Conservation (phyloP, 306 rosid genomes). For the Pachyrhizus erosus region DNA sequence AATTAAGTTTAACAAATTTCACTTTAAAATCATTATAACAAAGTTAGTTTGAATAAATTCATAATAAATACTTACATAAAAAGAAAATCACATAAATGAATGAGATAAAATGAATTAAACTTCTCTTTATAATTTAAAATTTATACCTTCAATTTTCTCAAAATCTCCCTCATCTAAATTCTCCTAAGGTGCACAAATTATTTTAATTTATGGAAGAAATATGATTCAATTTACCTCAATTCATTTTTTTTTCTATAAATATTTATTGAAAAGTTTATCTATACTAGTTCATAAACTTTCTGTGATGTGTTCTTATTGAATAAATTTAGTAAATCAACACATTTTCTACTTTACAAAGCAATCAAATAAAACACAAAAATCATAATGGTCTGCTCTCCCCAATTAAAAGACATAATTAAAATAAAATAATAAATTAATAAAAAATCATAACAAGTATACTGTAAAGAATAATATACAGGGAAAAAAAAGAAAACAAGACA, state of each 20-base stretch:
- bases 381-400: neutral
- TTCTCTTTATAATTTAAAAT: too few relatives aligned
- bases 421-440: constrained; percentile 5
- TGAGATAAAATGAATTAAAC: neutral
- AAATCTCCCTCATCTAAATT: neutral
- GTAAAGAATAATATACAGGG: constrained; percentile 7
- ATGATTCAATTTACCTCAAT: neutral
- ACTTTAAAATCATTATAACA: too few relatives aligned
- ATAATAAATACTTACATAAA: neutral
- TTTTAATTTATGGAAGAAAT: neutral
- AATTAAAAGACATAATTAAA: neutral
- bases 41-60: neutral
- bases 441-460: neutral
- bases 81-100: neutral
- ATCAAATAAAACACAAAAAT: constrained; percentile 2
- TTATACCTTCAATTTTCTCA: neutral
- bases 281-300: neutral
- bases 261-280: neutral
- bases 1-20: neutral
- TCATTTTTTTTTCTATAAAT: neutral
- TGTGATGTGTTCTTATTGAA: neutral
- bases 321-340: constrained; percentile 18
- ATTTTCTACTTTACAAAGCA: constrained; percentile 23
- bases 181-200: neutral
- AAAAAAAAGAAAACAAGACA: neutral